Conservation (phyloP, 176 grass and related monocot species). For the Carex scoparia region DNA sequence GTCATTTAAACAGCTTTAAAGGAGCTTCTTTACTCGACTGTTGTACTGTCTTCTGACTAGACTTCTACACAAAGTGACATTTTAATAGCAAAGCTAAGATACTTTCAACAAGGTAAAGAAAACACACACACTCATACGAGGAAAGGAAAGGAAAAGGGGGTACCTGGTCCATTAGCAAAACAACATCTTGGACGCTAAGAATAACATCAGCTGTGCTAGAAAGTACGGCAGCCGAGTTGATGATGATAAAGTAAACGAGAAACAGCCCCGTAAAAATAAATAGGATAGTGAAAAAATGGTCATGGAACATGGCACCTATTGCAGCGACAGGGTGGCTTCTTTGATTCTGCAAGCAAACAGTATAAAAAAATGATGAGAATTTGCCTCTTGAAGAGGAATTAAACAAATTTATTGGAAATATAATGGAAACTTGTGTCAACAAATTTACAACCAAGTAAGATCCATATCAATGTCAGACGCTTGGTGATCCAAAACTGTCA, state of each 20-base stretch:
- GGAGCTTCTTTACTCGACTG: neutral
- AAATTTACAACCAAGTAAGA: neutral
- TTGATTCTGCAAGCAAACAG: constrained; percentile 68
- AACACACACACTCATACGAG: neutral
- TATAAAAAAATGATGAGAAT: constrained; percentile 2
- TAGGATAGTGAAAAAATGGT: constrained; percentile 87
- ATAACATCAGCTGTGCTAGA: constrained; percentile 65
- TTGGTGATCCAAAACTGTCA: constrained; percentile 1
- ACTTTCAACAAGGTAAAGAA: neutral
- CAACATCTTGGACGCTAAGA: constrained; percentile 79
- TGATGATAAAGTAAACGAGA: constrained; percentile 88
- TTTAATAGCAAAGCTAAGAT: neutral
- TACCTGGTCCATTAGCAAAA: constrained; percentile 96
- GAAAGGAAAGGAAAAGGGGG: constrained; percentile 2
- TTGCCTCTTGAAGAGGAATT: too few relatives aligned
- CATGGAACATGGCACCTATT: constrained; percentile 74
- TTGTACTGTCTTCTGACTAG: neutral
- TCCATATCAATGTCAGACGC: neutral
- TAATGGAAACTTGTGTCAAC: neutral
- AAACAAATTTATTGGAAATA: too few relatives aligned
- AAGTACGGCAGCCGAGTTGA: constrained; percentile 84
- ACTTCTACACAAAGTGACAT: neutral
- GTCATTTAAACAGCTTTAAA: neutral
- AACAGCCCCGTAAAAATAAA: constrained; percentile 93
- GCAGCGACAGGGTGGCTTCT: constrained; percentile 39